Base-by-base conservation (phyloP, 2,329 filamentous ascomycete species). In the Dryadomyces quercivorus region DNA sequence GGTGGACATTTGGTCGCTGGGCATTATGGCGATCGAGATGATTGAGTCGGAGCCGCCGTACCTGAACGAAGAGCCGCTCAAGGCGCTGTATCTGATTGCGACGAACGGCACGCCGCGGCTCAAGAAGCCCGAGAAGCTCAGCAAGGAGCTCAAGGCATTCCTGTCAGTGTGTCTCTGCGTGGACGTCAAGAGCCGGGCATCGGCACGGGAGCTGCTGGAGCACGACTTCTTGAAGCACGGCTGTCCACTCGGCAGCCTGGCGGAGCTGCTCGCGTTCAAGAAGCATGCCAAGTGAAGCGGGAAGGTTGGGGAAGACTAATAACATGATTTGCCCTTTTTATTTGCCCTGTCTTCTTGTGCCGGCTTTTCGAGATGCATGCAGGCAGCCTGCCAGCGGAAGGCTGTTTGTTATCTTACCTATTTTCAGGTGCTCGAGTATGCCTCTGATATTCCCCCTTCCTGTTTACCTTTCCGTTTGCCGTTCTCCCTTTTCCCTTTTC, bases 1-100 rank as follows among this genome's bases (percentile, higher is more conserved):
- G 76, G 93, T 97, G 59, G 93, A 98, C 66, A 95, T 97, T 66
- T 98, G 93, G 93, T 96, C 91, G 34, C 75, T 98, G 58, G 93
- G 93, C 65, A 98, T 98, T 72, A 98, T 97, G 93, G 92, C 93
- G 22, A 97, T 98, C 65, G 93, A 98, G 72, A 96, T 98, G 93
- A 97, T 97, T 65, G 93, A 98, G 69, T 95, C 89, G 18, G 93
- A 98, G 70, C 93, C 93, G 6, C 93, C 93, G 0, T 98, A 98
- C 69, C 81, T 97, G 42, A 97, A 97, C 71, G 93, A 97, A 71
- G 92, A 97, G 70, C 93, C 93, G 0, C 80, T 98, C 55, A 97
- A 97, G 76, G 93, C 93, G 8, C 79, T 98, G 49, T 98, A 95
- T 69, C 80, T 98, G 58, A 98, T 98, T 67, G 93, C 93, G 50